Evolutionary conservation across 192 early-diverging fungal genomes (phyloP).

Genomic region (Mortierella claussenii): DNA sequence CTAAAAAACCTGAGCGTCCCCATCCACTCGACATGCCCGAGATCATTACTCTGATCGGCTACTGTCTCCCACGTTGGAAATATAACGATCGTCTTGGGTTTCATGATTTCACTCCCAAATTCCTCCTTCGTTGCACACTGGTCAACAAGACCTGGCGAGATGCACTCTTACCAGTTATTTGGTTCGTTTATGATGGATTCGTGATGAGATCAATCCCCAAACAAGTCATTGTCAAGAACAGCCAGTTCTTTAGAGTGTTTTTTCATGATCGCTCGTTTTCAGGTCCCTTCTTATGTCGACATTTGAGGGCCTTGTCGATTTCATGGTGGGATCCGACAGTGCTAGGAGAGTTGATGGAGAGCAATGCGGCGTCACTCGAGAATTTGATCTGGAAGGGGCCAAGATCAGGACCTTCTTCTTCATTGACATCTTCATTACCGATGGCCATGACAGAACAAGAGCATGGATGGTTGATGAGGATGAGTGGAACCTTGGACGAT

Average conservation of each 20-base stretch:
- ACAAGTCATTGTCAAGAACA: conserved; percentile 32
- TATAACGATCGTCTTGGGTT: conserved; percentile 29
- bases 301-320: conserved; percentile 26
- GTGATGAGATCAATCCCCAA: conserved; percentile 35
- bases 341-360: conserved; percentile 15
- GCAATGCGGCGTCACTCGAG: conserved; percentile 22
- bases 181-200: conserved; percentile 37
- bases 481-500: conserved; percentile 16
- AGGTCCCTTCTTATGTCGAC: conserved; percentile 9
- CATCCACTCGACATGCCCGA: conserved; percentile 41
- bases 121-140: conserved; percentile 19
- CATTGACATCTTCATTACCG: neutral
- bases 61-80: conserved; percentile 43
- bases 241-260: conserved; percentile 23
- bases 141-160: conserved; percentile 43
- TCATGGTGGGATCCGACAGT: conserved; percentile 29
- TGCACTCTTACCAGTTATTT: conserved; percentile 33
- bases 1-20: conserved; percentile 1
- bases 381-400: conserved; percentile 32
- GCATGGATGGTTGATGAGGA: conserved; percentile 18
- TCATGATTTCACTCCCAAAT: conserved; percentile 31
- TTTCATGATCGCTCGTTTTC: conserved; percentile 27
- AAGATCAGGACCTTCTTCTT: no score
- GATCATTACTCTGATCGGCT: conserved; percentile 37
- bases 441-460: conserved; percentile 2